Evolutionary conservation across 2,329 filamentous ascomycete species (phyloP).

Genomic region (Diplodia corticola): DNA sequence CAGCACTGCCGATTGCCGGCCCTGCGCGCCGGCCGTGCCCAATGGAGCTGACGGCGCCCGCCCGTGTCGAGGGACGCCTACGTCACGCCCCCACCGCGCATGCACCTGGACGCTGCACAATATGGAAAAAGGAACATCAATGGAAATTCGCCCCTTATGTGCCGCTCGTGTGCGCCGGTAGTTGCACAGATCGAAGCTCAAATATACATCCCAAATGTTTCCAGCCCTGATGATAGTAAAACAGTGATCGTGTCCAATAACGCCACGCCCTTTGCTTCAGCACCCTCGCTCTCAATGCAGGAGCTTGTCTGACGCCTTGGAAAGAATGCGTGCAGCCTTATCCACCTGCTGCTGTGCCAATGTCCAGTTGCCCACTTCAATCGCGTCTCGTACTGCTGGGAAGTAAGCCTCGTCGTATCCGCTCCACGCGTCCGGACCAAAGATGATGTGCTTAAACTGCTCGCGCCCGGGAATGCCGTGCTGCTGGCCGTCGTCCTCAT

Average conservation of each 20-base stretch:
- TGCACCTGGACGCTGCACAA: background rate
- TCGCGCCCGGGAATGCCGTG: slow-evolving; percentile 78
- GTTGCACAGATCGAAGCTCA: slow-evolving; percentile 9
- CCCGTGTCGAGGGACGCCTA: background rate
- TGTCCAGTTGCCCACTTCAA: slow-evolving; percentile 70
- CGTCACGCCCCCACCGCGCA: background rate
- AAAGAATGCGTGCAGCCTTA: slow-evolving; percentile 69
- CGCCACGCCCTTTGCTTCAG: background rate
- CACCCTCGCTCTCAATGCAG: slow-evolving; percentile 15
- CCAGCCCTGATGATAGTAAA: background rate
- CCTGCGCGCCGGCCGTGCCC: background rate
- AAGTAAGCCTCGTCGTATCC: slow-evolving; percentile 69
- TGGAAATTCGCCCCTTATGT: slow-evolving; percentile 7
- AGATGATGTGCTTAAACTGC: slow-evolving; percentile 92
- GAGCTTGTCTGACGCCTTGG: slow-evolving; percentile 49
- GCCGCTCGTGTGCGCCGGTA: slow-evolving; percentile 5
- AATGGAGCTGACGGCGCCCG: background rate
- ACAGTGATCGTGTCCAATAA: background rate
- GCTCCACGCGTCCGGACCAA: slow-evolving; percentile 78
- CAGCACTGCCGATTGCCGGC: background rate
- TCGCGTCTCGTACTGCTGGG: slow-evolving; percentile 80
- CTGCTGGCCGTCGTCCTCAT: slow-evolving; percentile 30
- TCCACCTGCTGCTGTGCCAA: slow-evolving; percentile 67
- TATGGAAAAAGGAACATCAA: background rate
- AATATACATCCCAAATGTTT: slow-evolving; percentile 16